phyloP scores from a whole-genome alignment of 2,329 filamentous ascomycete genomes.

The Colletotrichum brevisporum region DNA sequence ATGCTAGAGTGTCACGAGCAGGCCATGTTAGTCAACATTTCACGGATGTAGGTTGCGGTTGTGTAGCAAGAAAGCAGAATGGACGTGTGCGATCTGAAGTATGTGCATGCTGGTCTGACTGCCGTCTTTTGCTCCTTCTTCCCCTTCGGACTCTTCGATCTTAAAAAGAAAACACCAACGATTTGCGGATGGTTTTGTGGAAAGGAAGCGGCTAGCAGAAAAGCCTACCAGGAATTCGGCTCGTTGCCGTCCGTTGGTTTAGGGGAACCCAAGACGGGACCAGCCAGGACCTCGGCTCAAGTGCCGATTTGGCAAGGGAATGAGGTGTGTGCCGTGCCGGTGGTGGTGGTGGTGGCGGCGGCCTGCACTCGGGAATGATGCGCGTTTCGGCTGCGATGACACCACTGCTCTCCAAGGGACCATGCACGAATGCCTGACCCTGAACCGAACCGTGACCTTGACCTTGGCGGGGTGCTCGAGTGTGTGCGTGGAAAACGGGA shows the following conservation, averaged over 20 bases:
- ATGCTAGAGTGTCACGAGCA: conserved; percentile 16
- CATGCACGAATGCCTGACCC: conserved; percentile 40
- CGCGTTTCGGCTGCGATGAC: conserved; percentile 38
- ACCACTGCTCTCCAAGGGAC: conserved; percentile 22
- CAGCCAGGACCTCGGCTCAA: conserved; percentile 14
- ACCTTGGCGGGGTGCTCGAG: conserved; percentile 32
- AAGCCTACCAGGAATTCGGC: conserved; percentile 35
- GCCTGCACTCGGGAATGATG: conserved; percentile 29
- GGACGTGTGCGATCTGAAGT: not conserved
- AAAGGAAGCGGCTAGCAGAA: conserved; percentile 22
- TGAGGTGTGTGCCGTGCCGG: not conserved
- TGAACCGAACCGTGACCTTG: conserved; percentile 6
- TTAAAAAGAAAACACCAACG: conserved; percentile 2
- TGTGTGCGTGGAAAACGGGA: too few species aligned
- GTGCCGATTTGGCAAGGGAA: conserved; percentile 2
- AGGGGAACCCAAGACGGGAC: not conserved
- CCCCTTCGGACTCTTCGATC: not conserved
- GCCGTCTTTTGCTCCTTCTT: not conserved
- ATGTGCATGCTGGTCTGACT: not conserved
- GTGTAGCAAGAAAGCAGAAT: conserved; percentile 23
- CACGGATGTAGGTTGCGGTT: conserved; percentile 6
- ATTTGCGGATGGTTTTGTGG: conserved; percentile 28
- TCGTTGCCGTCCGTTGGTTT: not conserved
- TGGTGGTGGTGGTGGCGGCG: conserved; percentile 22
- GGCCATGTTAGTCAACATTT: conserved; percentile 36